Conservation (phyloP, 495 filamentous ascomycete genomes). For the Xylaria scruposa region DNA sequence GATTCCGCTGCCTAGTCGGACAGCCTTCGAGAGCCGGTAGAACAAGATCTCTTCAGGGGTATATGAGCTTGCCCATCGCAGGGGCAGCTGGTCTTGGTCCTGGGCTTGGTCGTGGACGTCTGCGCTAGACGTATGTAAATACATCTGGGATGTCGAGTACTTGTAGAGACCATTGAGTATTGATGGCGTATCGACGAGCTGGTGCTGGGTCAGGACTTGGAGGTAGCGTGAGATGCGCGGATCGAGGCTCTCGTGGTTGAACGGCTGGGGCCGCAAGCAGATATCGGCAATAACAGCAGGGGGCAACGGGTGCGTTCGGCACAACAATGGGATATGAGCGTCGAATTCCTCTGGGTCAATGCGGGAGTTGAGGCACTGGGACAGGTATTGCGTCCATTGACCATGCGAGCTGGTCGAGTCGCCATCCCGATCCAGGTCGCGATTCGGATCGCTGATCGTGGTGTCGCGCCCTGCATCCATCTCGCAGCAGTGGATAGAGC, state of each 20-base stretch:
- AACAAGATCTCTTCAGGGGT: conserved; percentile 58
- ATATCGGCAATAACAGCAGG: conserved; percentile 62
- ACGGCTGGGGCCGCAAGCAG: conserved; percentile 60
- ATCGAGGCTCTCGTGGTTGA: conserved; percentile 62
- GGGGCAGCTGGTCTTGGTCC: conserved; percentile 27
- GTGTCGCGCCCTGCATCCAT: conserved; percentile 8
- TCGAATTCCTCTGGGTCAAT: conserved; percentile 57
- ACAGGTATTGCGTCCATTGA: conserved; percentile 57
- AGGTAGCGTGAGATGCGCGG: conserved; percentile 69
- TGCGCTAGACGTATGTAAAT: conserved; percentile 37
- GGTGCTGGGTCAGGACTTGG: conserved; percentile 62
- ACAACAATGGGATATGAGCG: conserved; percentile 45
- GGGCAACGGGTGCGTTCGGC: conserved; percentile 52
- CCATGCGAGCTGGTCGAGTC: conserved; percentile 27
- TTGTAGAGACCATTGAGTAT: conserved; percentile 65
- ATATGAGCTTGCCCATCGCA: conserved; percentile 58
- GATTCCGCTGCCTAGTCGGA: conserved; percentile 50
- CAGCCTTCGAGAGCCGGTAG: conserved; percentile 55
- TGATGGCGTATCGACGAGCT: conserved; percentile 60
- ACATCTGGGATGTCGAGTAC: conserved; percentile 59
- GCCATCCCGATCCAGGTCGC: neutral
- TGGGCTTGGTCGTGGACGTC: conserved; percentile 25
- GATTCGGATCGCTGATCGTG: conserved; percentile 3
- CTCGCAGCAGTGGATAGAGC: no score
- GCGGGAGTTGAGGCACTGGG: conserved; percentile 51